Evolutionary conservation across 2,329 filamentous ascomycete species (phyloP).

Genomic region (Xylaria sp.): DNA sequence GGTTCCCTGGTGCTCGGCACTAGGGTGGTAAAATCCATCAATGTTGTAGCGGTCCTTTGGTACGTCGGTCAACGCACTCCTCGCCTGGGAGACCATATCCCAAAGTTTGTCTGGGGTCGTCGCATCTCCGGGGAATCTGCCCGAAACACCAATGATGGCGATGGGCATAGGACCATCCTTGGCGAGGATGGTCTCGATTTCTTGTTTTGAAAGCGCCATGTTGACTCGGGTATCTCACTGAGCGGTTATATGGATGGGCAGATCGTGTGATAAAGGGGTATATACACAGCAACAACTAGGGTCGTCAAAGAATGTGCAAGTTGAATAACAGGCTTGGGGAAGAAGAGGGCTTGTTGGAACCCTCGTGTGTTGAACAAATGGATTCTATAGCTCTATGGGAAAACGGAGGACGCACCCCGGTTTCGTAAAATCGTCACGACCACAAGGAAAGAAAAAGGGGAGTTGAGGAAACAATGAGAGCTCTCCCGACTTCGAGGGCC

Average conservation of each 20-base stretch:
- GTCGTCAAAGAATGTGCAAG: conserved; percentile 24
- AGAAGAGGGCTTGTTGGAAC: conserved; percentile 24
- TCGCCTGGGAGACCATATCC: conserved; percentile 38
- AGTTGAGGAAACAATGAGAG: conserved; percentile 25
- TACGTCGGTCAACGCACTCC: conserved; percentile 37
- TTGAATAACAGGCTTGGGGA: conserved; percentile 28
- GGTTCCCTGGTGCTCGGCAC: conserved; percentile 37
- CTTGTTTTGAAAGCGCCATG: conserved; percentile 32
- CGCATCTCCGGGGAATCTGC: conserved; percentile 39
- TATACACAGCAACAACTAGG: conserved; percentile 21
- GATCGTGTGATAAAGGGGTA: conserved; percentile 9
- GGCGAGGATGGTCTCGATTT: conserved; percentile 35
- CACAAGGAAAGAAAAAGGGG: conserved; percentile 29
- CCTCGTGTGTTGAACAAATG: conserved; percentile 32
- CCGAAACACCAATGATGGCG: conserved; percentile 39
- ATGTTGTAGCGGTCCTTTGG: conserved; percentile 39
- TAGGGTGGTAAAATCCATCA: conserved; percentile 39
- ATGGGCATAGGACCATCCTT: conserved; percentile 38
- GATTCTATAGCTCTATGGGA: conserved; percentile 29
- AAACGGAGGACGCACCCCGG: conserved; percentile 17
- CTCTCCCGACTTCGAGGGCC: background rate
- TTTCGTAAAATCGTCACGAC: conserved; percentile 33
- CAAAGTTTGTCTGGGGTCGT: conserved; percentile 37
- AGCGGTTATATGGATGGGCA: conserved; percentile 8
- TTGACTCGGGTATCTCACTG: conserved; percentile 17